A percentile compares a stretch with the other conserved stretches of the same genome.
Evolutionary conservation across 768 basidiomycete species (phyloP).

Genomic region (Dentipellis sp.): DNA sequence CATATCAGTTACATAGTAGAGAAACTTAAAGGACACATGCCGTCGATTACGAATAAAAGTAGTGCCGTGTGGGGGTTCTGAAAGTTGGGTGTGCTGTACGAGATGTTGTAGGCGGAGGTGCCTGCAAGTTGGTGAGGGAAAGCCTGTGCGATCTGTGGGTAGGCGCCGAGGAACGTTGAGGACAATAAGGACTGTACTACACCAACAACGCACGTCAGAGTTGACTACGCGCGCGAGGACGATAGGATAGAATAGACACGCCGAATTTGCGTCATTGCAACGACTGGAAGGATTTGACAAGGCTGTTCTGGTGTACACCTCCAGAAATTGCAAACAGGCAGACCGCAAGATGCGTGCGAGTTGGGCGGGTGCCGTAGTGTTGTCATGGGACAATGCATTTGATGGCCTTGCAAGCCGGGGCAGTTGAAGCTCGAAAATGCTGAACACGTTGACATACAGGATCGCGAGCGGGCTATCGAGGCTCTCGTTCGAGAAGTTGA

Average conservation of each 20-base stretch:
- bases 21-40: constrained; percentile 1
- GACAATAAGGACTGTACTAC: constrained; percentile 11
- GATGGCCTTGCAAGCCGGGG: constrained; percentile 18
- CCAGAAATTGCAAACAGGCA: constrained; percentile 21
- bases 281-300: constrained; percentile 22
- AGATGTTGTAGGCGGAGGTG: constrained; percentile 25
- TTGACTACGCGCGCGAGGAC: neutral
- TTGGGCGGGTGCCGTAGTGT: constrained; percentile 26
- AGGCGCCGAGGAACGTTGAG: constrained; percentile 5
- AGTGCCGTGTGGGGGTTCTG: constrained; percentile 20
- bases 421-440: constrained; percentile 21
- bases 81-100: constrained; percentile 19
- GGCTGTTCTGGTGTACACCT: constrained; percentile 20
- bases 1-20: neutral
- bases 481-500: constrained; percentile 23
- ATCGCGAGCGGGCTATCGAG: constrained; percentile 23
- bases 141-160: constrained; percentile 17
- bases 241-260: neutral
- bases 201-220: neutral
- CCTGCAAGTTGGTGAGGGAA: constrained; percentile 21
- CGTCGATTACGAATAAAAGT: too few relatives aligned
- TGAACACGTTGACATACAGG: constrained; percentile 20
- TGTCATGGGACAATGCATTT: constrained; percentile 24
- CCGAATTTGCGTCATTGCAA: constrained; percentile 24
- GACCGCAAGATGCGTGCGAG: constrained; percentile 23